phyloP scores from a whole-genome alignment of 2,329 filamentous ascomycete species.

The Alternaria arbusti region DNA sequence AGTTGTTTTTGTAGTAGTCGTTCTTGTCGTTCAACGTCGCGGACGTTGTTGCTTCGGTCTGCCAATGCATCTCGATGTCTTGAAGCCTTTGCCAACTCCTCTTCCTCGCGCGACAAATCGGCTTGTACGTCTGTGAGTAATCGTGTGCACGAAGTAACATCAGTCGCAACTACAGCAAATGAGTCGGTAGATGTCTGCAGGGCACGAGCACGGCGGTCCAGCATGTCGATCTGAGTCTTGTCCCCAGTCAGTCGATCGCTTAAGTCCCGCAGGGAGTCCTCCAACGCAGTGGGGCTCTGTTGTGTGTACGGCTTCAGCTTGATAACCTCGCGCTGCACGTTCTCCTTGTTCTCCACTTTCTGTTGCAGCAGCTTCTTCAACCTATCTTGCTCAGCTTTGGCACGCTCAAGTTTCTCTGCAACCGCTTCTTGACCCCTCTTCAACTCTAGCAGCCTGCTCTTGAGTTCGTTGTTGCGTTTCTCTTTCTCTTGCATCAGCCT shows the following conservation, averaged over 20 bases:
- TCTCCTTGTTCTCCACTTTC: constrained; percentile 72
- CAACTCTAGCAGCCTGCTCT: constrained; percentile 79
- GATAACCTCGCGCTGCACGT: constrained; percentile 80
- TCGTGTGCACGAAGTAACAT: constrained; percentile 87
- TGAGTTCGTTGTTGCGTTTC: constrained; percentile 84
- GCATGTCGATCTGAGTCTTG: constrained; percentile 82
- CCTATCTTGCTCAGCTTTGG: constrained; percentile 78
- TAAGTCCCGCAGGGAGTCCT: constrained; percentile 81
- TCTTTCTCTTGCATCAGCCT: constrained; percentile 83
- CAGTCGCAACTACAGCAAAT: constrained; percentile 80
- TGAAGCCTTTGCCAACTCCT: constrained; percentile 80
- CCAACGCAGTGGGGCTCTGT: constrained; percentile 83
- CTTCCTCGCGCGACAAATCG: constrained; percentile 90
- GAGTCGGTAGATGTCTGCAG: constrained; percentile 92
- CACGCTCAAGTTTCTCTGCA: constrained; percentile 79
- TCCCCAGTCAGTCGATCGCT: constrained; percentile 78
- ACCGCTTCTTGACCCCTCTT: constrained; percentile 83
- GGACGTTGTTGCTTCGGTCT: constrained; percentile 85
- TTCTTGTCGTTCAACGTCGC: constrained; percentile 90
- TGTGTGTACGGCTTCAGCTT: constrained; percentile 92
- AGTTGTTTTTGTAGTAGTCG: constrained; percentile 82
- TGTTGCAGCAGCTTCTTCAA: constrained; percentile 76
- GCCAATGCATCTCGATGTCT: constrained; percentile 86
- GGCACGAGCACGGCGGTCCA: constrained; percentile 86
- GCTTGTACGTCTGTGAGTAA: constrained; percentile 83